Conservation (phyloP, 228 moss, liverwort and hornwort genomes). For the Sphagnum fallax region DNA sequence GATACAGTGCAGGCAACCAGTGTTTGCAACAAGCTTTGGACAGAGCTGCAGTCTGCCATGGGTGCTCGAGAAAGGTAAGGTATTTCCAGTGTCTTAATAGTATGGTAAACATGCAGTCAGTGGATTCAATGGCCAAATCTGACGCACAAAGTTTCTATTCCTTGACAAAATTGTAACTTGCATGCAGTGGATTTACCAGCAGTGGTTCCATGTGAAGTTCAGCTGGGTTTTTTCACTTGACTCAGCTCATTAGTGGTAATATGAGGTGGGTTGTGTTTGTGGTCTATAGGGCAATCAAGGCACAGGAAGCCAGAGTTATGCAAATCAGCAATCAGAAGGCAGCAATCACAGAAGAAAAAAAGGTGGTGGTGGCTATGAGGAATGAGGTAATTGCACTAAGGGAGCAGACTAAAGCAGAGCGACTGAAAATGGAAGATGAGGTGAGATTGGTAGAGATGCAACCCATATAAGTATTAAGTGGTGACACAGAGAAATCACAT, state of each 20-base stretch:
- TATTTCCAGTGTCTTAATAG: background rate
- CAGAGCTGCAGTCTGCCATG: conserved; percentile 27
- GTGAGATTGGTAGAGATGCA: conserved; percentile 7
- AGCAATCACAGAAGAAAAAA: conserved; percentile 23
- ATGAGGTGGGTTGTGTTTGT: conserved; percentile 1
- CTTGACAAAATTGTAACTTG: background rate
- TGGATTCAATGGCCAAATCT: background rate
- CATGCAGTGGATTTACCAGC: background rate
- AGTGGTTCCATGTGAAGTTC: background rate
- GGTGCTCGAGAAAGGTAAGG: conserved; percentile 35
- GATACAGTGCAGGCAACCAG: conserved; percentile 18
- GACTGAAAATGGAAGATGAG: conserved; percentile 35
- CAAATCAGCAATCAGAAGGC: conserved; percentile 16
- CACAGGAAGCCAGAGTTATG: conserved; percentile 16
- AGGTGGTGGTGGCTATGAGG: conserved; percentile 23
- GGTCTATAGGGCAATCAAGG: conserved; percentile 22
- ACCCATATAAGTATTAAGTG: background rate
- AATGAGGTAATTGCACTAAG: conserved; percentile 8
- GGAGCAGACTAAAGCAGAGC: conserved; percentile 20
- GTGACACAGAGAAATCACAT: background rate
- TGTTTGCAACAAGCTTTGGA: conserved; percentile 38
- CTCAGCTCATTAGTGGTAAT: background rate
- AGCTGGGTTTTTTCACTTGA: background rate
- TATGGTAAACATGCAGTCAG: background rate
- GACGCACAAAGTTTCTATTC: background rate